These are phyloP conservation scores for Lycium barbarum DNA, from an alignment of 257 asterid species.

Conservation along the genomic window DNA sequence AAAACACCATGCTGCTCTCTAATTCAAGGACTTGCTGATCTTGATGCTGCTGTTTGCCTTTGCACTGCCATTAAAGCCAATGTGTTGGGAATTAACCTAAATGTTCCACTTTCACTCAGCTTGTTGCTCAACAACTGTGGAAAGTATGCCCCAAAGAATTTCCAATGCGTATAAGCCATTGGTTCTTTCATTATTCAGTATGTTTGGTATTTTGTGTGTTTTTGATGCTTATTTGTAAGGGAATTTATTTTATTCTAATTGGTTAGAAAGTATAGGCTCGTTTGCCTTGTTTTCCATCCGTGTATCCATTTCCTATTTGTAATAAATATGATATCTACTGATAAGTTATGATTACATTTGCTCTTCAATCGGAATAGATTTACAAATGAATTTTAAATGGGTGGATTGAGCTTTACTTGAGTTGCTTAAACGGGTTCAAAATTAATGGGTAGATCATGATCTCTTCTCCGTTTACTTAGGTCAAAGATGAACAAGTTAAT, in stretches of 20 bases:
- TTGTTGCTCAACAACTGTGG: constrained; percentile 38
- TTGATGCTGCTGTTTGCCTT: constrained; percentile 43
- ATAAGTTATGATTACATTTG: not conserved
- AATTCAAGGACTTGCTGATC: constrained; percentile 30
- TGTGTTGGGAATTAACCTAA: constrained; percentile 30
- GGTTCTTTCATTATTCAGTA: too few relatives aligned
- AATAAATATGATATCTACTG: not conserved
- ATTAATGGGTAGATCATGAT: too few relatives aligned
- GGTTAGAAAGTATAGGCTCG: not conserved
- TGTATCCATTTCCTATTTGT: not conserved
- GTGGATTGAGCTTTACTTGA: too few relatives aligned
- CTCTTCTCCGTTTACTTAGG: too few relatives aligned
- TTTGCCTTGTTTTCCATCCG: not conserved
- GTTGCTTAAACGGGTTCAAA: too few relatives aligned
- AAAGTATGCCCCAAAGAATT: constrained; percentile 23
- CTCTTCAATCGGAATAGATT: too few relatives aligned
- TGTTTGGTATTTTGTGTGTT: too few relatives aligned
- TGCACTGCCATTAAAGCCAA: constrained; percentile 43
- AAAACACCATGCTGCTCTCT: constrained; percentile 32
- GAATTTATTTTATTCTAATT: not conserved
- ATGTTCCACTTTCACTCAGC: constrained; percentile 15
- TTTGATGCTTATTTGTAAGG: too few relatives aligned
- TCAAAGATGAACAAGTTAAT: too few relatives aligned
- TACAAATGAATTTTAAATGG: too few relatives aligned
- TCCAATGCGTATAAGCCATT: constrained; percentile 13